These are phyloP conservation scores for Casaregolazyma suthepensis DNA, from an alignment of 1,139 yeast genomes.

Conservation along the genomic window DNA sequence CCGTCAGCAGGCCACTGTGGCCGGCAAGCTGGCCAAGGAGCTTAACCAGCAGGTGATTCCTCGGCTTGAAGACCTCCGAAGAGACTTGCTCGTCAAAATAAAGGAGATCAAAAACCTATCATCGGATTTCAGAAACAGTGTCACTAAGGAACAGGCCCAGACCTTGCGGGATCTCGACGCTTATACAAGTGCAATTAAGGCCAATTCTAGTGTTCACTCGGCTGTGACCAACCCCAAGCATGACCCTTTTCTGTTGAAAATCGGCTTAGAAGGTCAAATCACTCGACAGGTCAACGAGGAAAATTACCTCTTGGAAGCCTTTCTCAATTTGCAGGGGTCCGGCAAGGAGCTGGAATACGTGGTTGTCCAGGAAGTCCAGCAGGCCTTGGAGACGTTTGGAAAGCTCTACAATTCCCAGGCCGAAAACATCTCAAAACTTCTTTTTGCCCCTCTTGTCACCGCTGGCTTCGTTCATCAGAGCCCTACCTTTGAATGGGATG, in stretches of 20 bases:
- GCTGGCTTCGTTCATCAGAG: conserved; percentile 73
- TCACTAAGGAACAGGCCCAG: conserved; percentile 59
- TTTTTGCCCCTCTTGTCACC: conserved; percentile 56
- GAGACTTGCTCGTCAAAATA: conserved; percentile 75
- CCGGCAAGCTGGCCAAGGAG: conserved; percentile 67
- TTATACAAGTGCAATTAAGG: conserved; percentile 27
- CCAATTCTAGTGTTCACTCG: conserved; percentile 30
- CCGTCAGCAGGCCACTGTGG: conserved; percentile 60
- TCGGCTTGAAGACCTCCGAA: conserved; percentile 74
- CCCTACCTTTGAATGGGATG: conserved; percentile 83
- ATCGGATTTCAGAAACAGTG: conserved; percentile 75
- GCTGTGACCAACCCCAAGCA: conserved; percentile 39
- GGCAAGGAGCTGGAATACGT: conserved; percentile 87
- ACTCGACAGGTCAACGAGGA: conserved; percentile 76
- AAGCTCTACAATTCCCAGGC: conserved; percentile 34
- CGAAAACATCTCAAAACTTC: conserved; percentile 31
- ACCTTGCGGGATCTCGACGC: conserved; percentile 37
- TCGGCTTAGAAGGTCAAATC: conserved; percentile 67
- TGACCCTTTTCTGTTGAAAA: conserved; percentile 80
- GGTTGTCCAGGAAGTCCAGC: conserved; percentile 80
- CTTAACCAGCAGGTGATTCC: conserved; percentile 66
- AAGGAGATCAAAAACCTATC: conserved; percentile 79
- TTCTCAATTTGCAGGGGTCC: conserved; percentile 74
- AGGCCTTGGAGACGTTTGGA: conserved; percentile 68
- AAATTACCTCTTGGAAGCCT: conserved; percentile 81